Evolutionary conservation across 2,329 filamentous ascomycete genomes (phyloP), one percentile per base, ranked within the genome.

Genomic region (Graphiopsis chlorocephala): DNA sequence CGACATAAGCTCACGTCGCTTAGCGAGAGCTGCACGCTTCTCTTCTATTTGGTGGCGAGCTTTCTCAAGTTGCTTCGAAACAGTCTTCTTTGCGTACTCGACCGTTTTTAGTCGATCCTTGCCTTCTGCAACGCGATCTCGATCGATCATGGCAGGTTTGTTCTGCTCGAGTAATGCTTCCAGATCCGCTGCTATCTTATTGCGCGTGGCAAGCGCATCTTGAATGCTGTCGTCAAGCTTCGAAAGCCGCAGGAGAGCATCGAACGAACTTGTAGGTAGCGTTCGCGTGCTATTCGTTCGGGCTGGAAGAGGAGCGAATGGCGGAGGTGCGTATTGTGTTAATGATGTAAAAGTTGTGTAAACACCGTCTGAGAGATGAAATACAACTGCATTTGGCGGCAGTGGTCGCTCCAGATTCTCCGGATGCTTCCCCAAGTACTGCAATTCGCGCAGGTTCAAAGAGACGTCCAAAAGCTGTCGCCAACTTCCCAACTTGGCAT

Each of bases 151-250:
- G 1, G 76, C 75, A 11, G 76, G 68, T 17, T 73, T 73, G 63
- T 82, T 80, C 0, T 74, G 66, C 11, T 77, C 71, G 1, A 82
- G 72, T 31, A 82, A 75, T 14, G 68, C 67, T 66, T 91, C 91
- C 68, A 97, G 96, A 68, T 97, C 91, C n/a, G 84, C 79, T 56
- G 91, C 87, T 10, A 98, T 82, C 61, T 84, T 84, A 66, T 90
- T 87, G 15, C 90, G 87, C 0, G 92, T 96, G 1, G 88, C 86
- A 11, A 97, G 80, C 1, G 93, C 93, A 76, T 98, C 94, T 74
- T 96, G 92, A 26, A 97, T 91, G 63, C 93, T 96, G 74, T 90
- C 91, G 68, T 97, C 92, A 17, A 98, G 83, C 65, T 93, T 97
- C 6, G 91, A 89, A 12, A 98, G 83, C 66, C 91, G 89, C 88